Percentiles rank a stretch among this genome's conserved stretches.
These are phyloP conservation scores for Colletotrichum siamense DNA, from an alignment of 2,329 filamentous ascomycete species.

Conservation along the genomic window DNA sequence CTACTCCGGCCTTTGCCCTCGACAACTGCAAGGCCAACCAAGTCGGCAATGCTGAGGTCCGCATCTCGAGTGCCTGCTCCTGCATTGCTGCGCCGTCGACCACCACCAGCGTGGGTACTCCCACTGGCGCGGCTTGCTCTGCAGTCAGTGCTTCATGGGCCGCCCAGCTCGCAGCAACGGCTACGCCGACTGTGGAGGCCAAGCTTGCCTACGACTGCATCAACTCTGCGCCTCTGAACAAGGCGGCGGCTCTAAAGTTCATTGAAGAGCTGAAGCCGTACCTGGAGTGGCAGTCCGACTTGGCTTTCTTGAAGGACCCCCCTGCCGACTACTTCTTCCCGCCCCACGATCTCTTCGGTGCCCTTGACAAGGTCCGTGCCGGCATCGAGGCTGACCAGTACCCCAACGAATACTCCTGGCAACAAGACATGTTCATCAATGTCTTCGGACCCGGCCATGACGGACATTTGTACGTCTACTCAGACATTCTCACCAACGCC, in stretches of 20 bases:
- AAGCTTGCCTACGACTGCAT: conserved; percentile 41
- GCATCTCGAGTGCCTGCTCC: neutral
- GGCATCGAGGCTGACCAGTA: conserved; percentile 39
- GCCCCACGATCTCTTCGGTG: conserved; percentile 40
- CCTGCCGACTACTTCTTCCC: conserved; percentile 55
- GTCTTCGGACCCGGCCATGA: conserved; percentile 43
- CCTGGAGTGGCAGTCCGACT: conserved; percentile 51
- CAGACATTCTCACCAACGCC: conserved; percentile 41
- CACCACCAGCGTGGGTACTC: neutral
- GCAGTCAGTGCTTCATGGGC: neutral
- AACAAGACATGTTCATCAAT: conserved; percentile 40
- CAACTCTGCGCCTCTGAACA: conserved; percentile 40
- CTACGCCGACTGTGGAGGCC: conserved; percentile 32
- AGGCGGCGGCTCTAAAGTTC: conserved; percentile 34
- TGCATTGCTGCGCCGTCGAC: neutral
- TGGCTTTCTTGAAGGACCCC: conserved; percentile 54
- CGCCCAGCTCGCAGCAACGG: neutral
- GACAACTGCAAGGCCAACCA: neutral
- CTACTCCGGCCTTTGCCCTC: neutral
- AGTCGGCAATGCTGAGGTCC: neutral
- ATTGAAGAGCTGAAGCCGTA: conserved; percentile 43
- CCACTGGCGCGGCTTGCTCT: neutral
- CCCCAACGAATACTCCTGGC: conserved; percentile 43
- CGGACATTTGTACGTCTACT: conserved; percentile 44
- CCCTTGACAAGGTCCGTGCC: conserved; percentile 34